phyloP scores from a whole-genome alignment of 139 green algal species.

The Raphidocelis subcapitata region DNA sequence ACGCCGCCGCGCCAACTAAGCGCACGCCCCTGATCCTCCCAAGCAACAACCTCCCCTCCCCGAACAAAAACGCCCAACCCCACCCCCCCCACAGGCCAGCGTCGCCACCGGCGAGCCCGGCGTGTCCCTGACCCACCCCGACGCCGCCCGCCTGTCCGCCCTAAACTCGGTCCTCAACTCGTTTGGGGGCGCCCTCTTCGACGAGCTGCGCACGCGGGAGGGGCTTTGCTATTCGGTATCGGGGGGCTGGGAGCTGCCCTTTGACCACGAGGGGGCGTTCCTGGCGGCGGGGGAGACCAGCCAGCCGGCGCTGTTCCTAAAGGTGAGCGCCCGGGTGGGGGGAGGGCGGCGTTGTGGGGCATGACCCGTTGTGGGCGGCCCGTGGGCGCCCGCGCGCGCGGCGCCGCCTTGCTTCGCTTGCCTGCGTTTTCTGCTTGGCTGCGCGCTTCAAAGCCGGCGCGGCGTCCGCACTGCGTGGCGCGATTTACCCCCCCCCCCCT shows the following conservation, averaged over 20 bases:
- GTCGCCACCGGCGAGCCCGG: constrained; percentile 63
- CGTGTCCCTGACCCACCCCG: constrained; percentile 60
- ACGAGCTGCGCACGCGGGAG: constrained; percentile 55
- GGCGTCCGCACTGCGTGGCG: neutral
- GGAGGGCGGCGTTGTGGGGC: neutral
- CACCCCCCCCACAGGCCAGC: constrained; percentile 37
- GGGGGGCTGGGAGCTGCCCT: constrained; percentile 62
- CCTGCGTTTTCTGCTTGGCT: neutral
- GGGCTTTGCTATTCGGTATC: constrained; percentile 70
- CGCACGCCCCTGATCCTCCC: too few relatives aligned
- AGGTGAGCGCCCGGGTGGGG: neutral
- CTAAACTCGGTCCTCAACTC: constrained; percentile 67
- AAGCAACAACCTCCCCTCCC: too few relatives aligned
- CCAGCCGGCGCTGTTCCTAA: constrained; percentile 34
- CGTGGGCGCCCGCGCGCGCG: neutral
- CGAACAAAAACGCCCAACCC: neutral
- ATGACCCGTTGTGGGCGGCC: neutral
- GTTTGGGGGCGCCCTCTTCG: constrained; percentile 81
- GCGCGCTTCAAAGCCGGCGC: neutral
- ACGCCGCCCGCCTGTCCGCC: constrained; percentile 62
- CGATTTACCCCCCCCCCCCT: neutral
- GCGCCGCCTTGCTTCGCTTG: neutral
- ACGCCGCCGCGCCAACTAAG: too few relatives aligned
- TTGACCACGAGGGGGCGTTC: constrained; percentile 77
- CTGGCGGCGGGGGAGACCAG: constrained; percentile 63